These are phyloP conservation scores for Vanilla planifolia DNA, from an alignment of 106 monocot species.

Conservation along the genomic window DNA sequence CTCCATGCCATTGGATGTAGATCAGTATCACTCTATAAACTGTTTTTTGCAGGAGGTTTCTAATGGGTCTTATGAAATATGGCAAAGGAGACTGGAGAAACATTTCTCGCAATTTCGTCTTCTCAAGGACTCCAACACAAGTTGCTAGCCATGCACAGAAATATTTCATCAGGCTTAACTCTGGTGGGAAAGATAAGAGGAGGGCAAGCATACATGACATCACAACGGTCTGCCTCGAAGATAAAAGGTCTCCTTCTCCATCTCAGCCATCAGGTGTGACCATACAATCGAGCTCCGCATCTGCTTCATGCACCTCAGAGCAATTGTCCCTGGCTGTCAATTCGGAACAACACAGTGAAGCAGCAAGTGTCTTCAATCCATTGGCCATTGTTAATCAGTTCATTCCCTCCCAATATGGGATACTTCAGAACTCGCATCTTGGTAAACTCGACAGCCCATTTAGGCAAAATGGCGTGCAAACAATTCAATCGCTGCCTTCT, in stretches of 20 bases:
- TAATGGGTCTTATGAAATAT: slow-evolving; percentile 71
- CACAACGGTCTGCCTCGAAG: slow-evolving; percentile 38
- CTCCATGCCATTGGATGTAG: too few relatives aligned
- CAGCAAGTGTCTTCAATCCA: slow-evolving; percentile 11
- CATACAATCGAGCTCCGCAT: slow-evolving; percentile 14
- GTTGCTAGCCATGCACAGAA: slow-evolving; percentile 84
- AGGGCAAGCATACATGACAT: slow-evolving; percentile 89
- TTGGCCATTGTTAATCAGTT: slow-evolving; percentile 15
- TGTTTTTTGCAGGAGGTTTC: slow-evolving; percentile 35
- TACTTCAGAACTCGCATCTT: too few relatives aligned
- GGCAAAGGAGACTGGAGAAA: slow-evolving; percentile 85
- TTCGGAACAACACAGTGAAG: slow-evolving; percentile 28
- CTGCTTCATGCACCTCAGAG: slow-evolving; percentile 8
- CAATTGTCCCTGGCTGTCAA: slow-evolving; percentile 21
- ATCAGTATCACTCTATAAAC: neutral
- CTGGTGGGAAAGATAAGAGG: slow-evolving; percentile 68
- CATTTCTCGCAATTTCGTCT: slow-evolving; percentile 65
- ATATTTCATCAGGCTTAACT: slow-evolving; percentile 67
- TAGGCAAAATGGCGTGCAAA: too few relatives aligned
- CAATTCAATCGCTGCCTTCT: too few relatives aligned
- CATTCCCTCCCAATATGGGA: slow-evolving; percentile 17
- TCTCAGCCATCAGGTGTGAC: slow-evolving; percentile 20
- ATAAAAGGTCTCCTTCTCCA: slow-evolving; percentile 24
- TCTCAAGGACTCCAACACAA: slow-evolving; percentile 53
- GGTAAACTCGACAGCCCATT: too few relatives aligned